Conservation (phyloP, 2,329 filamentous ascomycete genomes). For the Fusarium kyushuense region DNA sequence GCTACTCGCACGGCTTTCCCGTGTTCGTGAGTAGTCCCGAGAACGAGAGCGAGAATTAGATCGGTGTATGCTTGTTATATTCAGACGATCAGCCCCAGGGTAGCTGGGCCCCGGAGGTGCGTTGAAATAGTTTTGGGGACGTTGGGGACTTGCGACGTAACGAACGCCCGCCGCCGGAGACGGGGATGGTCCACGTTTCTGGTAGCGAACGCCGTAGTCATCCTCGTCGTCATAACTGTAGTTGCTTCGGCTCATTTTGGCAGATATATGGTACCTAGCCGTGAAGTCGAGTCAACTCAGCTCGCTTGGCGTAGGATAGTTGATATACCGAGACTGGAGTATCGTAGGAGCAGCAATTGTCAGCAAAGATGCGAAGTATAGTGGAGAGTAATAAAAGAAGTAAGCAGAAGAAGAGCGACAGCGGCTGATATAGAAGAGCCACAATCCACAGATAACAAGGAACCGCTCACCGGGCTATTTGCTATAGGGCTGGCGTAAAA, state of each 20-base stretch:
- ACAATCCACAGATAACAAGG: conserved; percentile 14
- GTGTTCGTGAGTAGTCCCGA: conserved; percentile 60
- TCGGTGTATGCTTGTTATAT: conserved; percentile 57
- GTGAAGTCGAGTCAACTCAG: background rate
- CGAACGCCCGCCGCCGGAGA: conserved; percentile 58
- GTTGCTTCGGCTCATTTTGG: conserved; percentile 50
- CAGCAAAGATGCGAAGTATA: background rate
- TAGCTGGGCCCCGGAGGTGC: conserved; percentile 56
- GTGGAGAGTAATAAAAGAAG: background rate
- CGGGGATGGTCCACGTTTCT: conserved; percentile 57
- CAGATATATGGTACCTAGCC: background rate
- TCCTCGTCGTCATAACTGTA: conserved; percentile 67
- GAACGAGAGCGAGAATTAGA: conserved; percentile 47
- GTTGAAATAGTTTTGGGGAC: conserved; percentile 55
- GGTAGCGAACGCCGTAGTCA: conserved; percentile 65
- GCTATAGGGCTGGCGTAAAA: conserved; percentile 44
- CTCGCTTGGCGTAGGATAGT: background rate
- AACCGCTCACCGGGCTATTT: conserved; percentile 11
- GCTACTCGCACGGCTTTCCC: conserved; percentile 60
- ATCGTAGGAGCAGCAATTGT: background rate
- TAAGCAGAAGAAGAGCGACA: conserved; percentile 11
- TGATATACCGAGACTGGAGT: background rate
- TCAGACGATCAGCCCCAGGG: conserved; percentile 60
- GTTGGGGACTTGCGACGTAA: conserved; percentile 59
- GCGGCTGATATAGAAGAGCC: conserved; percentile 9